Base-by-base conservation (phyloP, 257 asterid species). In the Cordia subcordata region DNA sequence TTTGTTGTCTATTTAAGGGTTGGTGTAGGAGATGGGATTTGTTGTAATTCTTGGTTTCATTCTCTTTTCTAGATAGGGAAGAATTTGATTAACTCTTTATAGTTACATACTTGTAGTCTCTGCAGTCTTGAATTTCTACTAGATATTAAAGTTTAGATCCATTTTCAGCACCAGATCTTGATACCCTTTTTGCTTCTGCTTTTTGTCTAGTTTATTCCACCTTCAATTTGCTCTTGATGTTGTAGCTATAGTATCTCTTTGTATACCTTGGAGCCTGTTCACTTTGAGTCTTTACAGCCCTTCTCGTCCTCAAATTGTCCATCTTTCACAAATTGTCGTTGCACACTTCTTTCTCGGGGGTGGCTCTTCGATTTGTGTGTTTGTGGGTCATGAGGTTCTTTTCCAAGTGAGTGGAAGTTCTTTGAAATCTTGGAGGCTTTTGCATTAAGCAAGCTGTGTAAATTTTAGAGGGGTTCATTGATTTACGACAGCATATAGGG, bases 371-470 rank as follows among this genome's bases (percentile, higher is more conserved):
- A 0, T 55, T 60, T 17, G 47, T 17, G 47, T 17, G 49, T 51
- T 49, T 33, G 38, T 13, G 37, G 6, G 46, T 57, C 45, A 49
- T 75, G 68, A 65, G 77, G 47, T 65, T 67, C 79, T 77, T 18
- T 71, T 79, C 58, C 90, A 85, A 52, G 84, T 11, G 68, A 52
- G 84, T 11, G 68, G 68, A 44, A 68, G 74, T 55, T 67, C 88
- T 1, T 81, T n/a, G 73, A 69, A 86, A 78, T 9, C 61, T 79
- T 64, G 94, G 85, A 55, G 90, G n/a, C 87, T 85, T 73, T 82
- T n/a, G n/a, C n/a, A 85, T 62, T 71, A 85, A 19, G 85, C 82
- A 66, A 72, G 90, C 3, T 1, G 35, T 3, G 61, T 60, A 63
- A 64, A 80, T 77, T 54, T 27, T 71, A 82, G 78, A 84, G 77